phyloP scores from a whole-genome alignment of 352 stramenopile species.

The Globisporangium middletonii region DNA sequence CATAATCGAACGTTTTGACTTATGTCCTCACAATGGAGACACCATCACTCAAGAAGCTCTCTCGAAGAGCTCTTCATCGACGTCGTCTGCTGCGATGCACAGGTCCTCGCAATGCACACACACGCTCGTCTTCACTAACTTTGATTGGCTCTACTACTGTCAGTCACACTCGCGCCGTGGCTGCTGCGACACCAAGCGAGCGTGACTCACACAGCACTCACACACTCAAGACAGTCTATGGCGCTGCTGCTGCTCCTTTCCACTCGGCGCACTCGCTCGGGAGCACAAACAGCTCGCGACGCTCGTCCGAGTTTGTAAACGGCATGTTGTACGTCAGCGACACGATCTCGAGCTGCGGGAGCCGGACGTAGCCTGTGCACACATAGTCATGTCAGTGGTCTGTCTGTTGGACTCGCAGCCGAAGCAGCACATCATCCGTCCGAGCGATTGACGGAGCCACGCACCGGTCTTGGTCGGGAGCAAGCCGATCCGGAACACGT shows the following conservation, averaged over 20 bases:
- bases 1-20: too few species aligned
- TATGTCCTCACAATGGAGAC: too few species aligned
- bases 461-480: slow-evolving; percentile 75
- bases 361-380: slow-evolving; percentile 47
- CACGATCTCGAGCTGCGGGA: slow-evolving; percentile 72
- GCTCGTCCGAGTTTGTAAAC: slow-evolving; percentile 62
- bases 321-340: slow-evolving; percentile 64
- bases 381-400: background rate
- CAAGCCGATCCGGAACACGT: slow-evolving; percentile 57
- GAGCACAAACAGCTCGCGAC: slow-evolving; percentile 71
- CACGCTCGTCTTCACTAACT: too few species aligned
- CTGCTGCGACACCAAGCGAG: background rate
- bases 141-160: too few species aligned
- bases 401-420: background rate
- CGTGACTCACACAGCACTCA: too few species aligned
- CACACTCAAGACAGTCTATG: too few species aligned
- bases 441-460: background rate
- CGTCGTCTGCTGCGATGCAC: too few species aligned
- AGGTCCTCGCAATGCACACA: too few species aligned
- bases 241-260: slow-evolving; percentile 13
- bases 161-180: too few species aligned
- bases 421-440: background rate
- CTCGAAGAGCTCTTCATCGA: too few species aligned
- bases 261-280: slow-evolving; percentile 52
- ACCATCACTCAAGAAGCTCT: too few species aligned